Percentiles rank a stretch among this genome's conserved stretches.
phyloP scores from a whole-genome alignment of 495 filamentous ascomycete species.

The Recurvomyces mirabilis region DNA sequence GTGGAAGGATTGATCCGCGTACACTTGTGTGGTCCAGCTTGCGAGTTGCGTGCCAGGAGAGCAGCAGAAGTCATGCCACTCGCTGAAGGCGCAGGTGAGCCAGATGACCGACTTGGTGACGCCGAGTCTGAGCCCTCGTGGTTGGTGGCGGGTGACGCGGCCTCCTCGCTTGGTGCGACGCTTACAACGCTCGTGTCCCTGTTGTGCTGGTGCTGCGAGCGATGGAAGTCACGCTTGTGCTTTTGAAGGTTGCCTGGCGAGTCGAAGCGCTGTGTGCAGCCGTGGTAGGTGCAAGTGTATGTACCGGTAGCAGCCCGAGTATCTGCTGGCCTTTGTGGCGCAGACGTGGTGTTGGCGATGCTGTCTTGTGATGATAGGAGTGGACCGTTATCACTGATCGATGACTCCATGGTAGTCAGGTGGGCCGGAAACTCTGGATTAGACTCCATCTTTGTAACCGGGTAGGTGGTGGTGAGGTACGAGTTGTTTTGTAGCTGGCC shows the following conservation, averaged over 20 bases:
- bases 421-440: conserved; percentile 49
- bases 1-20: conserved; percentile 90
- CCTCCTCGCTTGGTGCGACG: not conserved
- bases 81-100: conserved; percentile 30
- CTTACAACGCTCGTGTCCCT: conserved; percentile 3
- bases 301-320: conserved; percentile 70
- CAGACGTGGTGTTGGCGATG: conserved; percentile 23
- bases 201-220: conserved; percentile 30
- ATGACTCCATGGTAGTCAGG: conserved; percentile 55
- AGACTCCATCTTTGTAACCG: conserved; percentile 17
- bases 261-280: conserved; percentile 80
- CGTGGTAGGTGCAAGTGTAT: conserved; percentile 91
- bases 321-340: conserved; percentile 42
- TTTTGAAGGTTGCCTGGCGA: conserved; percentile 77
- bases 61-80: conserved; percentile 41
- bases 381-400: conserved; percentile 40
- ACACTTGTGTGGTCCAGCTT: conserved; percentile 83
- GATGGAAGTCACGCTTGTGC: conserved; percentile 90
- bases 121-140: not conserved
- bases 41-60: conserved; percentile 53
- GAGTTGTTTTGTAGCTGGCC: conserved; percentile 9
- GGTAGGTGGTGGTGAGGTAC: conserved; percentile 13
- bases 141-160: conserved; percentile 7
- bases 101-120: conserved; percentile 24
- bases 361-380: conserved; percentile 20